A percentile compares a stretch with the other conserved stretches of the same genome.
These are phyloP conservation scores for Lachnellula subtilissima DNA, from an alignment of 2,329 filamentous ascomycete genomes.

Conservation along the genomic window DNA sequence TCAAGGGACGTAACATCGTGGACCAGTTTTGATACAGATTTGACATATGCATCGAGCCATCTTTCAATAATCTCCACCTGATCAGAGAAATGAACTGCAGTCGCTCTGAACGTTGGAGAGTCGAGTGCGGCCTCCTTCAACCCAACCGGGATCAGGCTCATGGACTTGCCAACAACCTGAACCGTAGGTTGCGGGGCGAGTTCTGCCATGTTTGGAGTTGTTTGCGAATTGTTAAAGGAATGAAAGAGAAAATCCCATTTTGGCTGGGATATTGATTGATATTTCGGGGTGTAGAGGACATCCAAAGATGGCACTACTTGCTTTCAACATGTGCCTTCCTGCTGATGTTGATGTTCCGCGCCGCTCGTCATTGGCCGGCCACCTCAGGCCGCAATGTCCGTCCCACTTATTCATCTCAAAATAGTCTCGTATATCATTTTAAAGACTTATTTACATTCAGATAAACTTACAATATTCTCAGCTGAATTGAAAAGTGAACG, in stretches of 20 bases:
- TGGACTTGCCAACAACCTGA: constrained; percentile 19
- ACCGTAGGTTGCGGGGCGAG: constrained; percentile 11
- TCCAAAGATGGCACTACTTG: not conserved
- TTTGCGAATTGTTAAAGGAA: not conserved
- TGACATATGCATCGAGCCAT: constrained; percentile 77
- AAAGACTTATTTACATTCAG: too few species aligned
- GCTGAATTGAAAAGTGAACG: too few species aligned
- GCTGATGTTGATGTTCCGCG: too few species aligned
- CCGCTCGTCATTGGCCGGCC: too few species aligned
- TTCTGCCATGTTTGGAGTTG: constrained; percentile 19
- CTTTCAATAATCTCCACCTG: constrained; percentile 86
- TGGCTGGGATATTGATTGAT: not conserved
- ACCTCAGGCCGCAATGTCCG: too few species aligned
- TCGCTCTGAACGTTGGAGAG: constrained; percentile 90
- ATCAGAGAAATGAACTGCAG: constrained; percentile 79
- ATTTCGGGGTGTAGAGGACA: not conserved
- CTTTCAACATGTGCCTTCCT: too few species aligned
- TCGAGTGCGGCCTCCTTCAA: constrained; percentile 95
- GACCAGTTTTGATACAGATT: constrained; percentile 56
- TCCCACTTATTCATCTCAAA: too few species aligned
- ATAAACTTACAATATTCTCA: too few species aligned
- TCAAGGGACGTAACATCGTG: constrained; percentile 71
- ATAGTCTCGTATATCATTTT: too few species aligned
- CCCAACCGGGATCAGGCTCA: constrained; percentile 58
- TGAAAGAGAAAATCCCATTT: not conserved